Conservation (phyloP, 768 basidiomycete genomes). For the Agrocybe chaxingu region DNA sequence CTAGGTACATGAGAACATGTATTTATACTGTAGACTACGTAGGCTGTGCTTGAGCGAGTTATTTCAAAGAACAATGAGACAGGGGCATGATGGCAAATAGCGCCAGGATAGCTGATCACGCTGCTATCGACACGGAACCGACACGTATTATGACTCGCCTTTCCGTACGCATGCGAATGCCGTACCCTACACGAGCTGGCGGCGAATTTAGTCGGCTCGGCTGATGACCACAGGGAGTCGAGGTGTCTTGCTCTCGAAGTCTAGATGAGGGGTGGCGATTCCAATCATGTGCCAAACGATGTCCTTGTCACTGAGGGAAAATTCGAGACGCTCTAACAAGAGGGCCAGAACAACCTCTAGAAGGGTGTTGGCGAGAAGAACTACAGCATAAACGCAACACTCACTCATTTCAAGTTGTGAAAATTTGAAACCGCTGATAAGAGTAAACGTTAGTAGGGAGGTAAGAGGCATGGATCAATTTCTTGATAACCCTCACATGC, state of each 20-base stretch:
- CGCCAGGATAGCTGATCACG: too few relatives aligned
- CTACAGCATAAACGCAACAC: constrained; percentile 9
- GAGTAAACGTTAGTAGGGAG: constrained; percentile 1
- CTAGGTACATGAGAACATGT: too few relatives aligned
- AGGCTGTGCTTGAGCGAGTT: too few relatives aligned
- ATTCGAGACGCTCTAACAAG: constrained; percentile 16
- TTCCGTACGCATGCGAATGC: too few relatives aligned
- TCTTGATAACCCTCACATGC: constrained; percentile 25
- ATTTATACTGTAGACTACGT: too few relatives aligned
- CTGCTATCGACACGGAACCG: too few relatives aligned
- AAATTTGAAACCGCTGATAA: constrained; percentile 33
- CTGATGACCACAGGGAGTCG: not conserved
- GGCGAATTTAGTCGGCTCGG: not conserved
- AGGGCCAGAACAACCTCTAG: constrained; percentile 21
- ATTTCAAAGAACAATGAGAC: too few relatives aligned
- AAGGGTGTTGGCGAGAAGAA: not conserved
- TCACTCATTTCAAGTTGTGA: constrained; percentile 49
- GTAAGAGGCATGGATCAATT: constrained; percentile 19
- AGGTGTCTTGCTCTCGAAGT: constrained; percentile 2
- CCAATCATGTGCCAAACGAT: constrained; percentile 21
- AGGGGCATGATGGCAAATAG: too few relatives aligned
- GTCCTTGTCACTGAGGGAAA: constrained; percentile 17
- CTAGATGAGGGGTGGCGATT: constrained; percentile 16
- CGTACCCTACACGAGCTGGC: too few relatives aligned
- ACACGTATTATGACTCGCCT: too few relatives aligned